These are phyloP conservation scores for Penicillium decumbens DNA, from an alignment of 2,329 filamentous ascomycete species.

Conservation along the genomic window DNA sequence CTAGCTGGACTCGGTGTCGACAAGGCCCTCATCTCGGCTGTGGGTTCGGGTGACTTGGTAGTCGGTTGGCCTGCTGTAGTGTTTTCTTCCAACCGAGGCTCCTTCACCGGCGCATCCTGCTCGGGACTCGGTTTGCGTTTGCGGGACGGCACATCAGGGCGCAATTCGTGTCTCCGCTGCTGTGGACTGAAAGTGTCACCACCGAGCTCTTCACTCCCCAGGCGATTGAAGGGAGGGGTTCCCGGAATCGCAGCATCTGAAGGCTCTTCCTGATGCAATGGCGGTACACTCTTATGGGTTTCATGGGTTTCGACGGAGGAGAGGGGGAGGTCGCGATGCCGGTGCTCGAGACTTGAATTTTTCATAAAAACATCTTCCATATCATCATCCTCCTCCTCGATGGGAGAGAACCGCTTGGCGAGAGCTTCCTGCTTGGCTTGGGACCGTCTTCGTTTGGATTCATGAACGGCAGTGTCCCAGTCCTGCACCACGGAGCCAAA, in stretches of 20 bases:
- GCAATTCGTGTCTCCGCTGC: neutral
- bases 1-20: neutral
- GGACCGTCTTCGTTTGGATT: conserved; percentile 8
- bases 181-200: neutral
- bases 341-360: conserved; percentile 1
- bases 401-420: conserved; percentile 6
- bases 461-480: conserved; percentile 28
- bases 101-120: neutral
- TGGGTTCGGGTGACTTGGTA: neutral
- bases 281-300: neutral
- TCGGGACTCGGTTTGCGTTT: neutral
- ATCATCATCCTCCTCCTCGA: conserved; percentile 9
- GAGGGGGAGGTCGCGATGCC: conserved; percentile 22
- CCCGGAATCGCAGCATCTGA: neutral
- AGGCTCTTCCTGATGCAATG: neutral
- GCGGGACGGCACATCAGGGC: neutral
- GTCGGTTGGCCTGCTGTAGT: neutral
- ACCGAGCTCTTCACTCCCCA: neutral
- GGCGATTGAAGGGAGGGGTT: neutral
- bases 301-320: conserved; percentile 27
- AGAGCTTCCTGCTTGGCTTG: conserved; percentile 10
- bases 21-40: neutral
- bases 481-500: conserved; percentile 37
- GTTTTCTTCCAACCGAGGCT: neutral
- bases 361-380: neutral